phyloP scores from a whole-genome alignment of 805 yeast species.

The Zygoascus flipseniorum region DNA sequence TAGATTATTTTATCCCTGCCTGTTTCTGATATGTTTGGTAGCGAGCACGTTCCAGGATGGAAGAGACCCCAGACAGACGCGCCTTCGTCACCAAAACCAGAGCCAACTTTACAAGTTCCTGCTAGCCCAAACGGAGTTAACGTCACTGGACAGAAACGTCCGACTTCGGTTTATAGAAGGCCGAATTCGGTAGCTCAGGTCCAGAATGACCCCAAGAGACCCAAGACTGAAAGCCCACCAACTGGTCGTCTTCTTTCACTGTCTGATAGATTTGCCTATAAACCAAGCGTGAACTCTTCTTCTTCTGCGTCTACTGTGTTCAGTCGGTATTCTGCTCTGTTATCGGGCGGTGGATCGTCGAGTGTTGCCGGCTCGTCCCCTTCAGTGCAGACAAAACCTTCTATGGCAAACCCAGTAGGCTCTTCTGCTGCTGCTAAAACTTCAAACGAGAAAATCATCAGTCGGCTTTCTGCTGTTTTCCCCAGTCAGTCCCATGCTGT shows the following conservation, averaged over 20 bases:
- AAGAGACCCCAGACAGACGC: not conserved
- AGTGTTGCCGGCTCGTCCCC: not conserved
- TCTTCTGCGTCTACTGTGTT: conserved; percentile 7
- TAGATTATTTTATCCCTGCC: no score
- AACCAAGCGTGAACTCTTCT: not conserved
- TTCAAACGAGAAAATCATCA: conserved; percentile 1
- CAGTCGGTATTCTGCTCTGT: not conserved
- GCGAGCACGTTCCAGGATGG: conserved; percentile 1
- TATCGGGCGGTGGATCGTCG: not conserved
- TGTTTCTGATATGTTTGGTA: not conserved
- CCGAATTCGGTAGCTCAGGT: not conserved
- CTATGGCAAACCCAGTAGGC: not conserved
- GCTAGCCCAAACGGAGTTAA: conserved; percentile 6
- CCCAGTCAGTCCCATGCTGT: conserved; percentile 4
- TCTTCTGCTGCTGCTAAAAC: conserved; percentile 1
- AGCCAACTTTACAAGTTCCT: conserved; percentile 13
- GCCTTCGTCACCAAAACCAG: not conserved
- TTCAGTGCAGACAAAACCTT: not conserved
- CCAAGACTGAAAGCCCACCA: not conserved
- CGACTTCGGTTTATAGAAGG: conserved; percentile 8
- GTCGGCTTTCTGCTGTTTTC: not conserved
- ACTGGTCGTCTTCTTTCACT: conserved; percentile 8
- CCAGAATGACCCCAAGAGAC: not conserved
- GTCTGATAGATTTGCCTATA: conserved; percentile 11
- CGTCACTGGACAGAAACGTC: conserved; percentile 9